Evolutionary conservation across 2,329 filamentous ascomycete genomes (phyloP), one percentile per base, ranked within the genome.

Genomic region (Colletotrichum plurivorum): DNA sequence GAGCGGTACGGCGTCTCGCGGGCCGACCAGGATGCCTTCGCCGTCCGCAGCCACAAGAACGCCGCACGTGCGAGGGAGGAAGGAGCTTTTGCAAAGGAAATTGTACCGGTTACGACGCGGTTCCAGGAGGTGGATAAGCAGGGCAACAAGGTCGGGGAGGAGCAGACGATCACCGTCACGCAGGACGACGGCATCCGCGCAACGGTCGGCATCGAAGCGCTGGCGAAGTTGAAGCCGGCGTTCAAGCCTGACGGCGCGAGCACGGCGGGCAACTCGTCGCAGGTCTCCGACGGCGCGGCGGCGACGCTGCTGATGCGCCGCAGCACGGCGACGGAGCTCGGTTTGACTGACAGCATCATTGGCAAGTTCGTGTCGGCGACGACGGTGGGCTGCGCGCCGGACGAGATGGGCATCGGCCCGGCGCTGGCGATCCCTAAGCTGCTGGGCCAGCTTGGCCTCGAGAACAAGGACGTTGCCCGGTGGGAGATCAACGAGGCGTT

Each of bases 401-500:
- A 97, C 76, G 94, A 97, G 86, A 98, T 98, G 95, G 95, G 95
- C 46, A 86, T 98, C 67, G 95, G 95, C 0, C 95, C 95, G 0
- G 94, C 94, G 0, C 77, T 97, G 31, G 95, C 94, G 0, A 95
- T 98, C 60, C 95, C 95, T 7, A 93, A 92, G 78, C 85, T 97
- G 20, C 85, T 98, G n/a, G 79, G 84, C 18, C 88, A 89, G 70
- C 88, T 92, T 1, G 93, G 91, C 0, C 78, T 98, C 15, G 77
- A 82, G 51, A 90, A 84, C 13, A 84, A 85, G 2, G 94, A 98
- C 67, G 89, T 98, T 0, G 88, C 91, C 43, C 84, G 96, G 10
- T 98, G 94, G 94, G 95, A 98, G 84, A 92, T 98, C 80, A 98
- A 98, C 80, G 95, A 98, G 87, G 89, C 90, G 7, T 92, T 92